Conservation (phyloP, 2,329 filamentous ascomycete species). For the Ascochyta clinopodiicola region DNA sequence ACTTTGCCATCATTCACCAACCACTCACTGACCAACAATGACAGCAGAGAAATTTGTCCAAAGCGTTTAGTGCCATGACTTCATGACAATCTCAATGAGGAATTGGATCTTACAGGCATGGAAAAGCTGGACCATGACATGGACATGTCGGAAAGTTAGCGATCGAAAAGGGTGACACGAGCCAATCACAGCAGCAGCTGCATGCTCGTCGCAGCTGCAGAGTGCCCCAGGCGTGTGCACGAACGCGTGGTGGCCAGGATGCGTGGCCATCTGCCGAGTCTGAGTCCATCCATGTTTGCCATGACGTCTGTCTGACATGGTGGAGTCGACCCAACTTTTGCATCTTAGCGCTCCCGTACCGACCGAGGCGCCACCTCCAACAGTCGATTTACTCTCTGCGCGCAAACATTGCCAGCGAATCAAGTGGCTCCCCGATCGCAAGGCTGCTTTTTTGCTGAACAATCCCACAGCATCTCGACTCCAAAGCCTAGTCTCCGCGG, state of each 20-base stretch:
- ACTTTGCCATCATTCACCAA: conserved; percentile 14
- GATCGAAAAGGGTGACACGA: conserved; percentile 15
- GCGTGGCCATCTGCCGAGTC: conserved; percentile 21
- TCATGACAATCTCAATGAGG: conserved; percentile 45
- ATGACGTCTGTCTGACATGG: conserved; percentile 46
- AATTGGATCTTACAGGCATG: conserved; percentile 26
- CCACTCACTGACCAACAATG: conserved; percentile 22
- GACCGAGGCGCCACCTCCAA: background rate
- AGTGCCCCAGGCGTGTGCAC: conserved; percentile 15
- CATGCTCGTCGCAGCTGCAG: conserved; percentile 4
- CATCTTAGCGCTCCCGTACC: conserved; percentile 29
- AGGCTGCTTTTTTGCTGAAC: background rate
- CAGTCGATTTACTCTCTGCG: no score
- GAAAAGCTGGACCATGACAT: conserved; percentile 27
- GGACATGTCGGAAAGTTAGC: conserved; percentile 17
- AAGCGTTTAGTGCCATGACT: conserved; percentile 36
- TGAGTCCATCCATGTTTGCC: conserved; percentile 15
- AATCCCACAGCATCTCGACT: conserved; percentile 4
- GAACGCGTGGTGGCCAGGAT: conserved; percentile 27
- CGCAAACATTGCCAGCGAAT: background rate
- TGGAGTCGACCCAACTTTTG: conserved; percentile 21
- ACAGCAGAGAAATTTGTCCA: conserved; percentile 23
- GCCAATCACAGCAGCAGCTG: conserved; percentile 21
- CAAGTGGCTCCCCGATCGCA: background rate
- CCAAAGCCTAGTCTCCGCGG: conserved; percentile 3